Percentiles rank a stretch among this genome's conserved stretches.
phyloP scores from a whole-genome alignment of 1,139 yeast species.

The Geotrichum carabidarum region DNA sequence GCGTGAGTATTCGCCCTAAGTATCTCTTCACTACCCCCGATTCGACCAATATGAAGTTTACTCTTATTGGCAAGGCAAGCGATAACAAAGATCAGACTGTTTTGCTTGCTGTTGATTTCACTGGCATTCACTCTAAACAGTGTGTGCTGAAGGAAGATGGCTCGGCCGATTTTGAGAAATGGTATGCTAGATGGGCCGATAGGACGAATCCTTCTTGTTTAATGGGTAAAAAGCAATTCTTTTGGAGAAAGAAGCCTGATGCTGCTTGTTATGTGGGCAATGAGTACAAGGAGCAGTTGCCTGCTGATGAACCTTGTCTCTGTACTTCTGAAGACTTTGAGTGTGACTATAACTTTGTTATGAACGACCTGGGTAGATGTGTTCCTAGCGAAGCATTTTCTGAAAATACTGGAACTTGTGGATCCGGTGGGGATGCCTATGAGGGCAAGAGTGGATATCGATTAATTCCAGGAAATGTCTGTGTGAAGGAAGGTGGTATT shows the following conservation, averaged over 20 bases:
- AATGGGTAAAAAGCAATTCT: conserved; percentile 67
- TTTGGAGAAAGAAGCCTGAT: conserved; percentile 60
- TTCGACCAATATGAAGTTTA: conserved; percentile 61
- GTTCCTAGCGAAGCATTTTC: conserved; percentile 43
- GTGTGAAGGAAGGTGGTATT: conserved; percentile 31
- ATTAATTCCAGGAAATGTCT: conserved; percentile 50
- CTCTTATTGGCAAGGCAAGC: conserved; percentile 46
- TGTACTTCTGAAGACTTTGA: conserved; percentile 69
- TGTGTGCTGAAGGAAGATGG: conserved; percentile 44
- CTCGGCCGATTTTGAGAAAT: conserved; percentile 59
- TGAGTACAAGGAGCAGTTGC: conserved; percentile 54
- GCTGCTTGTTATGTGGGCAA: conserved; percentile 66
- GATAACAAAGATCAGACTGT: conserved; percentile 29
- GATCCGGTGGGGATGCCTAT: conserved; percentile 37
- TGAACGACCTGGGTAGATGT: conserved; percentile 48
- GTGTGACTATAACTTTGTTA: conserved; percentile 57
- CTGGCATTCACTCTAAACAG: conserved; percentile 45
- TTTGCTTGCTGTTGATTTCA: conserved; percentile 55
- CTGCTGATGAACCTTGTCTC: conserved; percentile 55
- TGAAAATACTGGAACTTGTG: conserved; percentile 22
- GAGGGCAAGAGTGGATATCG: conserved; percentile 35
- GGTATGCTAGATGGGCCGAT: conserved; percentile 55
- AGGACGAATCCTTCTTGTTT: conserved; percentile 54
- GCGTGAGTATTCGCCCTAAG: conserved; percentile 45
- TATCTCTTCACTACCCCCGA: conserved; percentile 60